Evolutionary conservation across 2,329 filamentous ascomycete species (phyloP).

Genomic region (Sclerotinia nivalis): DNA sequence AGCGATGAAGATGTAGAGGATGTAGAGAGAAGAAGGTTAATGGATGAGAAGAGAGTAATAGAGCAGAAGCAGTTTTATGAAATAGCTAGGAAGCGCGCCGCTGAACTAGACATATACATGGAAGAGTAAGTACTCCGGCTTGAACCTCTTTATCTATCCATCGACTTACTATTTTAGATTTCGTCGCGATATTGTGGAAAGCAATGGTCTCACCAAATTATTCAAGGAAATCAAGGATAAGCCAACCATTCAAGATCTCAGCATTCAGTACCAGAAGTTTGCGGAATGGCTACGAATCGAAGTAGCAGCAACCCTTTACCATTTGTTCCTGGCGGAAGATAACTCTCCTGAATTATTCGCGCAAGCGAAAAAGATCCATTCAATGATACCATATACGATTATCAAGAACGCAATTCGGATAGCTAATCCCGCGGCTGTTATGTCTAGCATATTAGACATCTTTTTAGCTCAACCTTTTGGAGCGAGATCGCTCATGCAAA

Average conservation of each 20-base stretch:
- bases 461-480: slow-evolving; percentile 96
- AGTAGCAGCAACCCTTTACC: slow-evolving; percentile 93
- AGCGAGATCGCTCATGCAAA: slow-evolving; percentile 83
- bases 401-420: slow-evolving; percentile 97
- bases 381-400: slow-evolving; percentile 86
- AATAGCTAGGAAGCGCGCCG: slow-evolving; percentile 84
- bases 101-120: slow-evolving; percentile 97
- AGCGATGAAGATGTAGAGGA: slow-evolving; percentile 84
- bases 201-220: slow-evolving; percentile 84
- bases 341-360: slow-evolving; percentile 96
- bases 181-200: slow-evolving; percentile 65
- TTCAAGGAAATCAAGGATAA: slow-evolving; percentile 94
- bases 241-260: slow-evolving; percentile 81
- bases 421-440: slow-evolving; percentile 93
- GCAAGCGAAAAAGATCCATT: slow-evolving; percentile 91
- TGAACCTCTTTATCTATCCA: not conserved
- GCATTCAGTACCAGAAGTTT: slow-evolving; percentile 95
- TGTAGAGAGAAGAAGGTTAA: slow-evolving; percentile 73
- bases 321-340: slow-evolving; percentile 95
- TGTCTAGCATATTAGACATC: slow-evolving; percentile 92
- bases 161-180: slow-evolving; percentile 49
- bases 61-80: slow-evolving; percentile 96
- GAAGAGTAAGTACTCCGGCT: slow-evolving; percentile 64
- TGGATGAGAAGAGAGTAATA: slow-evolving; percentile 85
- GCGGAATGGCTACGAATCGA: slow-evolving; percentile 98